Evolutionary conservation across 352 stramenopile genomes (phyloP).

Genomic region (Globisporangium splendens): DNA sequence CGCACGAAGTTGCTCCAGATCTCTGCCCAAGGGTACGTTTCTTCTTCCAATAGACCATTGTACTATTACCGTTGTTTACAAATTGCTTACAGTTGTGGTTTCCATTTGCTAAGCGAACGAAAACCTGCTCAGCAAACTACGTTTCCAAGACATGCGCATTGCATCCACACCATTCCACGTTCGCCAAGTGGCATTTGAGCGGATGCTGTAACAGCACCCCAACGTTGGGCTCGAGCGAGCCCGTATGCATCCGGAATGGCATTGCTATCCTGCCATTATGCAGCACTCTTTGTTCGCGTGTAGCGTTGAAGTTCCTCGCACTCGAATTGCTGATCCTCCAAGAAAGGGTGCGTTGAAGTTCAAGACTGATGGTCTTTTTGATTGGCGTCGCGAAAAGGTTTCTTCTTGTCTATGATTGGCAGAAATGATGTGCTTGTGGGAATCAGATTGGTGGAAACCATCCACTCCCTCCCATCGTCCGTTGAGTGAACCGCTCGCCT

Average conservation of each 20-base stretch:
- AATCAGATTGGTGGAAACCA: conserved; percentile 34
- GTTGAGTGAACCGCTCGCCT: not conserved
- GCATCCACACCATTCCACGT: conserved; percentile 60
- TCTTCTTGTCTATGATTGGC: conserved; percentile 13
- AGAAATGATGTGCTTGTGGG: conserved; percentile 3
- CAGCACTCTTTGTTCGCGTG: too few relatives aligned
- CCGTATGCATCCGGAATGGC: too few relatives aligned
- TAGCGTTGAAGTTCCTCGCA: too few relatives aligned
- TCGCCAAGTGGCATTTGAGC: conserved; percentile 66
- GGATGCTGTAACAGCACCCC: conserved; percentile 29
- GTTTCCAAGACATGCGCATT: conserved; percentile 50
- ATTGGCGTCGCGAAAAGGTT: not conserved
- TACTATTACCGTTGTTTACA: not conserved
- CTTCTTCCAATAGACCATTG: too few relatives aligned
- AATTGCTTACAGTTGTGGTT: not conserved
- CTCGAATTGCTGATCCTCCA: not conserved
- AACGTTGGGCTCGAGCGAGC: not conserved
- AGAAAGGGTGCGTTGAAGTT: not conserved
- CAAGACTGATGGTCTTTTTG: not conserved
- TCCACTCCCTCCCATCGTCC: not conserved
- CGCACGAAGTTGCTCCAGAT: conserved; percentile 35
- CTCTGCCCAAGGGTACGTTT: conserved; percentile 49
- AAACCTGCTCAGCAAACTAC: conserved; percentile 33
- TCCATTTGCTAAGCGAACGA: too few relatives aligned
- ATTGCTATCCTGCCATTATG: too few relatives aligned